These are phyloP conservation scores for Fraxinus angustifolia DNA, from an alignment of 305 asterid species.

Conservation along the genomic window DNA sequence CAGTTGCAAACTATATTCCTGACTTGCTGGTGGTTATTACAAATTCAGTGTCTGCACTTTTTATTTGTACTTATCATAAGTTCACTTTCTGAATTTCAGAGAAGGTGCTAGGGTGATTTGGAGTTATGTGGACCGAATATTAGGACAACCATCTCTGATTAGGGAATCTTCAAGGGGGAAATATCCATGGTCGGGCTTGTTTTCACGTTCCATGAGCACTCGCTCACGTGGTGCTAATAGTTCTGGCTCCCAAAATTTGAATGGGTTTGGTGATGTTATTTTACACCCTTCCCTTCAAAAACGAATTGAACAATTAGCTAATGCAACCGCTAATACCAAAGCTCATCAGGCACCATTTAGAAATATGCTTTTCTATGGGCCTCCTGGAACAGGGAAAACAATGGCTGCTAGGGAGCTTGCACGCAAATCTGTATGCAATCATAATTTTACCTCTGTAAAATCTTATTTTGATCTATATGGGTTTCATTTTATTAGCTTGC, in stretches of 20 bases:
- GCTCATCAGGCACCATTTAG: slow-evolving; percentile 92
- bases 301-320: slow-evolving; percentile 76
- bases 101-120: slow-evolving; percentile 95
- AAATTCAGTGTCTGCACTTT: background rate
- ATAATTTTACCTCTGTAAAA: slow-evolving; percentile 2
- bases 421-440: slow-evolving; percentile 65
- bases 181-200: slow-evolving; percentile 89
- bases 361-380: slow-evolving; percentile 91
- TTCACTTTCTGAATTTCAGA: slow-evolving; percentile 46
- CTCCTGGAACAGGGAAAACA: slow-evolving; percentile 98
- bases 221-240: slow-evolving; percentile 16
- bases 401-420: slow-evolving; percentile 99
- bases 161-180: slow-evolving; percentile 95
- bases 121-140: slow-evolving; percentile 93
- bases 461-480: background rate
- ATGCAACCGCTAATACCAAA: slow-evolving; percentile 86
- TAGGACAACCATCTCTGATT: slow-evolving; percentile 93
- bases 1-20: background rate
- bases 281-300: slow-evolving; percentile 85
- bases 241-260: slow-evolving; percentile 41
- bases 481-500: background rate
- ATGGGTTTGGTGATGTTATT: slow-evolving; percentile 81
- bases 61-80: slow-evolving; percentile 17
- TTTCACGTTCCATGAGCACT: slow-evolving; percentile 47
- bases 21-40: background rate